phyloP scores from a whole-genome alignment of 2,329 filamentous ascomycete species.

The Chalaropsis ovoidea region DNA sequence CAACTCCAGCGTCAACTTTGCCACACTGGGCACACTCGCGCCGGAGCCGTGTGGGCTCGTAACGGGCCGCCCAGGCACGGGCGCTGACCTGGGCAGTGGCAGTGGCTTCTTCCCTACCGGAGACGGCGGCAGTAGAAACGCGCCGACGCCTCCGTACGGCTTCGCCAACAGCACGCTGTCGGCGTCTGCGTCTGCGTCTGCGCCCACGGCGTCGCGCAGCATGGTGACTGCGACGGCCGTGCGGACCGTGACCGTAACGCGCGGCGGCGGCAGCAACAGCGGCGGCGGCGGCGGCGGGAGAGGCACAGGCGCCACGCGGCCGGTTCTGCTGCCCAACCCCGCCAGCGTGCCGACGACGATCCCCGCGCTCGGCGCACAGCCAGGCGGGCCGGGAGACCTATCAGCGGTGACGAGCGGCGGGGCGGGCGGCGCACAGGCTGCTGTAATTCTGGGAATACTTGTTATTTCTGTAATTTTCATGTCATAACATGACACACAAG shows the following conservation, averaged over 20 bases:
- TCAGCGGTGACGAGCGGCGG: conserved; percentile 2
- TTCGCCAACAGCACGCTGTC: conserved; percentile 12
- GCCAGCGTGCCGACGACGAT: conserved; percentile 22
- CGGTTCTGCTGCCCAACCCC: conserved; percentile 14
- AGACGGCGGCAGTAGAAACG: not conserved
- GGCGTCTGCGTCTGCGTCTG: not conserved
- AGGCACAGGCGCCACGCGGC: not conserved
- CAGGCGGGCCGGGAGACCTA: conserved; percentile 1
- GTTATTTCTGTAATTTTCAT: not conserved
- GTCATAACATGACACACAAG: not conserved
- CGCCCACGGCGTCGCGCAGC: conserved; percentile 1
- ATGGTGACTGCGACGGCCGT: conserved; percentile 20
- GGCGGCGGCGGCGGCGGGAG: not conserved
- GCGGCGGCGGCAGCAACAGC: not conserved
- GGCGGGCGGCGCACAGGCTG: not conserved
- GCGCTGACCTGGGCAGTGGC: not conserved
- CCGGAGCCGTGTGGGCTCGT: too few species aligned
- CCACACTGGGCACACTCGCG: conserved; percentile 14
- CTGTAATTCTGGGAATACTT: not conserved
- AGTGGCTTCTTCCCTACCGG: not conserved
- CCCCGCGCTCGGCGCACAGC: conserved; percentile 19
- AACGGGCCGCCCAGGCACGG: too few species aligned
- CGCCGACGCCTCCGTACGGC: conserved; percentile 5
- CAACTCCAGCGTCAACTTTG: conserved; percentile 24
- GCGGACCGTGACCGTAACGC: conserved; percentile 19